phyloP scores from a whole-genome alignment of 2,329 filamentous ascomycete genomes.

The Calonectria ilicicola region DNA sequence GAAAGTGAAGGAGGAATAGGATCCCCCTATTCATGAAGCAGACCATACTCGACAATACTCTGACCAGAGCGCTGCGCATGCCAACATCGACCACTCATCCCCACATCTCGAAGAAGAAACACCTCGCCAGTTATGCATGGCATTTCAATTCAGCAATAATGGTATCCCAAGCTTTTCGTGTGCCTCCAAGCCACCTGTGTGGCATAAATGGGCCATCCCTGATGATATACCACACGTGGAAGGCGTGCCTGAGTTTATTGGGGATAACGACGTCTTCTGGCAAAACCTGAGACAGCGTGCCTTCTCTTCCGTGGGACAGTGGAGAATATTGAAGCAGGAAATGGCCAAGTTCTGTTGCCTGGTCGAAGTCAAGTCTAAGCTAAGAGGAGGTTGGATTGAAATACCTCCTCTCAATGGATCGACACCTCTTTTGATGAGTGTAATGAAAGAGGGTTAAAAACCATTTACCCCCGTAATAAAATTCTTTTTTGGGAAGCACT shows the following conservation, averaged over 20 bases:
- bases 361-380: conserved; percentile 15
- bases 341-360: conserved; percentile 12
- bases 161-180: conserved; percentile 14
- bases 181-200: conserved; percentile 3
- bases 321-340: not conserved
- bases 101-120: not conserved
- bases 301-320: not conserved
- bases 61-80: not conserved
- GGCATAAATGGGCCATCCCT: not conserved
- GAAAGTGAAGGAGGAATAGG: conserved; percentile 18
- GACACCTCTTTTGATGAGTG: not conserved
- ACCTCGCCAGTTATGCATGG: not conserved
- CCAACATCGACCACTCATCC: not conserved
- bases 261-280: conserved; percentile 1
- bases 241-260: not conserved
- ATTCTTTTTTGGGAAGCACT: not conserved
- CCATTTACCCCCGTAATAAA: not conserved
- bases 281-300: not conserved
- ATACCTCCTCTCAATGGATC: not conserved
- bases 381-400: not conserved
- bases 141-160: conserved; percentile 19
- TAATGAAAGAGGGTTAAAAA: not conserved
- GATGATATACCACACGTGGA: conserved; percentile 4
- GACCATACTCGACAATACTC: not conserved
- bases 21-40: not conserved